Conservation (phyloP, 768 basidiomycete genomes). For the Lactarius hengduanensis region DNA sequence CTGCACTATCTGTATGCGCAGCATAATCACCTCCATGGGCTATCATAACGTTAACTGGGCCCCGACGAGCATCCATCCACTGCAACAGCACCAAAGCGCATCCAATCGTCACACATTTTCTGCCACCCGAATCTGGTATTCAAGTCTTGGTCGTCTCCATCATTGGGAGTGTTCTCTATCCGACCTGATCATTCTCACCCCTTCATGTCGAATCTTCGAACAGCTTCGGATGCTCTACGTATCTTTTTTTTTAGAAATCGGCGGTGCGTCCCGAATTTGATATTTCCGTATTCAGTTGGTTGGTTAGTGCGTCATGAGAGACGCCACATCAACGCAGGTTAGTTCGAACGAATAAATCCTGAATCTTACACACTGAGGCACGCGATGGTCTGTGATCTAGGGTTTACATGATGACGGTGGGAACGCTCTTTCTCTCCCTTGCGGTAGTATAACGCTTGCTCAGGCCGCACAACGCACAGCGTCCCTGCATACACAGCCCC, state of each 20-base stretch:
- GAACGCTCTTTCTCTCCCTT: conserved; percentile 20
- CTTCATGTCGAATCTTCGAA: background rate
- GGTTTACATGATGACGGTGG: conserved; percentile 18
- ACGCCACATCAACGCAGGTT: conserved; percentile 20
- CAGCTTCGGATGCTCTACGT: conserved; percentile 26
- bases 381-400: background rate
- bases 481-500: conserved; percentile 34
- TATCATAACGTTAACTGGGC: background rate
- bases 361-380: background rate
- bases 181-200: background rate
- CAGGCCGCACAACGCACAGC: conserved; percentile 26
- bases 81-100: conserved; percentile 8
- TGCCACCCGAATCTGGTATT: conserved; percentile 17
- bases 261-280: conserved; percentile 19
- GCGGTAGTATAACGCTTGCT: conserved; percentile 19
- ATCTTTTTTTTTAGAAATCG: conserved; percentile 25
- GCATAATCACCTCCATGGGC: background rate
- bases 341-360: background rate
- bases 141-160: conserved; percentile 22
- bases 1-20: background rate
- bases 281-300: conserved; percentile 16
- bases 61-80: background rate
- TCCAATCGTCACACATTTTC: background rate
- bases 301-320: conserved; percentile 12
- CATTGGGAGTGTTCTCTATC: conserved; percentile 22